Evolutionary conservation across 345 rosid species (phyloP).

Genomic region (Arabidopsis arenosa): DNA sequence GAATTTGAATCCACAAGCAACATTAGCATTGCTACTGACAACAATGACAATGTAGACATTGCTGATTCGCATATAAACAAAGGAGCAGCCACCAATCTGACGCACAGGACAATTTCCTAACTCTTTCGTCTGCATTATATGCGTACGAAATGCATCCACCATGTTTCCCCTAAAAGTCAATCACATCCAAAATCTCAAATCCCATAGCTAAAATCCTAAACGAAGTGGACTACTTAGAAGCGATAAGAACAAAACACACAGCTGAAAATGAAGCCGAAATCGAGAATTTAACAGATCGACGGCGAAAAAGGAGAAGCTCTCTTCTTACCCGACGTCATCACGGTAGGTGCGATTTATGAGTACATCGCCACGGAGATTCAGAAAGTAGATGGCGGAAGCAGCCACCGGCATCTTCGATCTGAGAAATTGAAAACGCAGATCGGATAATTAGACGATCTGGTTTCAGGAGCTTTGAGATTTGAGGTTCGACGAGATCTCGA

Average conservation of each 20-base stretch:
- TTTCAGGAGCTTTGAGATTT: background rate
- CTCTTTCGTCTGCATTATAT: conserved; percentile 99
- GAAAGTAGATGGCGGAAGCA: conserved; percentile 97
- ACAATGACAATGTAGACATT: conserved; percentile 98
- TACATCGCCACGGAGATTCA: conserved; percentile 98
- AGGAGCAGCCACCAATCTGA: conserved; percentile 98
- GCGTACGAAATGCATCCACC: conserved; percentile 99
- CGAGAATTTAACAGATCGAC: background rate
- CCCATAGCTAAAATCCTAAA: conserved; percentile 19
- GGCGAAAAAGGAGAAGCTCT: conserved; percentile 3
- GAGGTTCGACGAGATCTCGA: conserved; percentile 36
- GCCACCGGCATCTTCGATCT: conserved; percentile 96
- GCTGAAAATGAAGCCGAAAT: background rate
- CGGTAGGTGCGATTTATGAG: conserved; percentile 98
- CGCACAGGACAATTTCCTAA: conserved; percentile 96
- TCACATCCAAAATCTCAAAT: conserved; percentile 10
- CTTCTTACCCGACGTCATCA: conserved; percentile 91
- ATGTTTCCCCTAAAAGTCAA: conserved; percentile 75
- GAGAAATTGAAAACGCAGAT: conserved; percentile 31
- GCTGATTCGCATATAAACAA: conserved; percentile 96
- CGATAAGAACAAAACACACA: background rate
- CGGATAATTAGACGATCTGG: conserved; percentile 5
- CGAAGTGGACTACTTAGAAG: conserved; percentile 7
- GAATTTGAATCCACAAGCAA: conserved; percentile 97
- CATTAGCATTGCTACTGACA: conserved; percentile 99